Conservation (phyloP, 2,329 filamentous ascomycete genomes). For the Nigrograna mackinnonii region DNA sequence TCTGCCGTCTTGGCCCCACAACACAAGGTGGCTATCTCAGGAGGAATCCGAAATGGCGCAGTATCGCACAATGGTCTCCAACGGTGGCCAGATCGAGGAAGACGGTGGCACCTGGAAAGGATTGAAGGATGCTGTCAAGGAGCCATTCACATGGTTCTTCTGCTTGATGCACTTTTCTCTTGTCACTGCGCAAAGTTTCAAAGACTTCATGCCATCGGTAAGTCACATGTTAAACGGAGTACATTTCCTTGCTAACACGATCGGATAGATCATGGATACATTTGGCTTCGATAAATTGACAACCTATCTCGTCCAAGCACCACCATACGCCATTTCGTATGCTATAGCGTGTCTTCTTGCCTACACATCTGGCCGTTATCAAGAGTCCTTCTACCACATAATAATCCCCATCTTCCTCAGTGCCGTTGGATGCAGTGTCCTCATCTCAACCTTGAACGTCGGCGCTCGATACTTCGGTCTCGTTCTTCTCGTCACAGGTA, state of each 20-base stretch:
- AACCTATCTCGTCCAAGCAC: slow-evolving; percentile 48
- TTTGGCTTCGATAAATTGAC: slow-evolving; percentile 18
- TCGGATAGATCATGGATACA: slow-evolving; percentile 20
- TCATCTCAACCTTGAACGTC: slow-evolving; percentile 32
- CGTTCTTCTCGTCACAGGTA: slow-evolving; percentile 37
- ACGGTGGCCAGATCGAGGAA: slow-evolving; percentile 36
- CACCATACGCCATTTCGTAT: slow-evolving; percentile 41
- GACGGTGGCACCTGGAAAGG: slow-evolving; percentile 45
- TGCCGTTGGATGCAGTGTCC: slow-evolving; percentile 23
- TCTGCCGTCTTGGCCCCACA: slow-evolving; percentile 32
- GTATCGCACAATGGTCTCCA: slow-evolving; percentile 30
- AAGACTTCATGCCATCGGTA: slow-evolving; percentile 37
- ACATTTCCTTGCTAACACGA: slow-evolving; percentile 3
- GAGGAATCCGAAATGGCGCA: slow-evolving; percentile 28
- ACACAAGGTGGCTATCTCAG: slow-evolving; percentile 14
- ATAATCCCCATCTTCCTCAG: slow-evolving; percentile 23
- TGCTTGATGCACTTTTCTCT: slow-evolving; percentile 44
- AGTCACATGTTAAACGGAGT: slow-evolving; percentile 8
- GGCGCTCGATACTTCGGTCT: slow-evolving; percentile 33
- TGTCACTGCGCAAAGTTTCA: slow-evolving; percentile 36
- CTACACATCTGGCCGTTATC: slow-evolving; percentile 29
- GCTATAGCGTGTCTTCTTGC: slow-evolving; percentile 23
- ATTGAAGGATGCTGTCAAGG: slow-evolving; percentile 39
- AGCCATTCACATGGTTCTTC: slow-evolving; percentile 47
- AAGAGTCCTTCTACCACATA: slow-evolving; percentile 34